Conservation (phyloP, 2,329 filamentous ascomycete genomes). For the Colletotrichum limetticola region DNA sequence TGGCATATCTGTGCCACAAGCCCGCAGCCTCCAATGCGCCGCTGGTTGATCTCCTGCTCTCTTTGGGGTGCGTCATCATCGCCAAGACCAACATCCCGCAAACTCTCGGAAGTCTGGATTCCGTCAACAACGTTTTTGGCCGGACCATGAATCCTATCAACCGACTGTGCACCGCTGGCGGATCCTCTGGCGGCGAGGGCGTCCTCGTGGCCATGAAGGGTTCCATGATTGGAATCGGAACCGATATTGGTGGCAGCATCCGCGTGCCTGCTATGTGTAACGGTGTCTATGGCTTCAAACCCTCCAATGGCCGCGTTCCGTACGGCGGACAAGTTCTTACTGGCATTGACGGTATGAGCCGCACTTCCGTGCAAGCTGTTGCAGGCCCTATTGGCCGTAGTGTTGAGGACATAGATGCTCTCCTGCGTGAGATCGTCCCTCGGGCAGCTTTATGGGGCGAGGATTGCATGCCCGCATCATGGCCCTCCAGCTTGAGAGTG, state of each 20-base stretch:
- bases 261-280: conserved; percentile 31
- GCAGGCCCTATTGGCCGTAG: conserved; percentile 21
- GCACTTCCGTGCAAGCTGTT: conserved; percentile 24
- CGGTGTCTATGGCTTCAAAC: conserved; percentile 32
- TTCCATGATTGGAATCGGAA: conserved; percentile 23
- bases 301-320: conserved; percentile 20
- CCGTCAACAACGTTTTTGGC: conserved; percentile 31
- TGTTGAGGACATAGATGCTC: conserved; percentile 16
- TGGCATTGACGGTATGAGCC: conserved; percentile 20
- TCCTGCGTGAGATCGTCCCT: conserved; percentile 21
- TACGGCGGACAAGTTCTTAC: conserved; percentile 11
- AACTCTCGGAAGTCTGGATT: conserved; percentile 38
- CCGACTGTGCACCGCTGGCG: conserved; percentile 22
- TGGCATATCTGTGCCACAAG: conserved; percentile 45
- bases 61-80: conserved; percentile 40
- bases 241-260: conserved; percentile 32
- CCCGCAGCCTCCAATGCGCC: conserved; percentile 43
- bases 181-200: conserved; percentile 30
- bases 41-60: conserved; percentile 43
- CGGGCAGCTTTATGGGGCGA: conserved; percentile 20
- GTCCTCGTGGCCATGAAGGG: conserved; percentile 25
- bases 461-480: conserved; percentile 25
- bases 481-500: not conserved
- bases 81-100: conserved; percentile 41
- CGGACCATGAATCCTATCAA: conserved; percentile 32